These are phyloP conservation scores for Dichotomocladium elegans DNA, from an alignment of 371 early-diverging fungal genomes.

Conservation along the genomic window DNA sequence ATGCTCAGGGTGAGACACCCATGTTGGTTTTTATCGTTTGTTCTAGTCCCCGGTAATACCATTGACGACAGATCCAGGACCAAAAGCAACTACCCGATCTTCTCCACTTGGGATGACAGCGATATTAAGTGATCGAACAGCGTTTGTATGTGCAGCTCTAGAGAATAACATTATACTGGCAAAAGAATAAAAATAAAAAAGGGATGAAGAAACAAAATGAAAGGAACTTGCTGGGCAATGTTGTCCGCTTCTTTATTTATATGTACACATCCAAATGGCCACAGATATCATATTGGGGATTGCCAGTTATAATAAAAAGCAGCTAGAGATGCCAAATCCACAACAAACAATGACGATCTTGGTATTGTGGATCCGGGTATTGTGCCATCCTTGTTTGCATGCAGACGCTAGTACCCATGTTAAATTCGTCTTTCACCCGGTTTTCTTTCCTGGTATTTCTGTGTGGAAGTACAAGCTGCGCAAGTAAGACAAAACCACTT, in stretches of 20 bases:
- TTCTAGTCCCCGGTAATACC: conserved; percentile 22
- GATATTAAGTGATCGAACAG: conserved; percentile 21
- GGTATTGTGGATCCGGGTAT: too few relatives aligned
- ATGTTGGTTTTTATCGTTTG: not conserved
- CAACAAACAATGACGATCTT: too few relatives aligned
- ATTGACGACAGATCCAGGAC: conserved; percentile 39
- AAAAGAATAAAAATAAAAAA: conserved; percentile 1
- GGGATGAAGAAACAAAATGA: not conserved
- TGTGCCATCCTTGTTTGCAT: too few relatives aligned
- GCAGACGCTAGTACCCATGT: too few relatives aligned
- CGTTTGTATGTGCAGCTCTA: conserved; percentile 12
- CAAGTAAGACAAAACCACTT: too few relatives aligned
- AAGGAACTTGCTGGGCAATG: not conserved
- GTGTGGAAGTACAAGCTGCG: too few relatives aligned
- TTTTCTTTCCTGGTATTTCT: too few relatives aligned
- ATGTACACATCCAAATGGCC: too few relatives aligned
- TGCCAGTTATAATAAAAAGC: too few relatives aligned
- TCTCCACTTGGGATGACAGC: conserved; percentile 22
- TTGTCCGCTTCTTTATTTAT: not conserved
- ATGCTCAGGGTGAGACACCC: not conserved
- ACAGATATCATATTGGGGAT: too few relatives aligned
- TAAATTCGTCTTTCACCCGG: too few relatives aligned
- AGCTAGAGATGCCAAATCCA: too few relatives aligned
- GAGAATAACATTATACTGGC: conserved; percentile 13
- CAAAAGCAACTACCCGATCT: conserved; percentile 36